Conservation (phyloP, 768 basidiomycete genomes). For the Tylopilus balloui region DNA sequence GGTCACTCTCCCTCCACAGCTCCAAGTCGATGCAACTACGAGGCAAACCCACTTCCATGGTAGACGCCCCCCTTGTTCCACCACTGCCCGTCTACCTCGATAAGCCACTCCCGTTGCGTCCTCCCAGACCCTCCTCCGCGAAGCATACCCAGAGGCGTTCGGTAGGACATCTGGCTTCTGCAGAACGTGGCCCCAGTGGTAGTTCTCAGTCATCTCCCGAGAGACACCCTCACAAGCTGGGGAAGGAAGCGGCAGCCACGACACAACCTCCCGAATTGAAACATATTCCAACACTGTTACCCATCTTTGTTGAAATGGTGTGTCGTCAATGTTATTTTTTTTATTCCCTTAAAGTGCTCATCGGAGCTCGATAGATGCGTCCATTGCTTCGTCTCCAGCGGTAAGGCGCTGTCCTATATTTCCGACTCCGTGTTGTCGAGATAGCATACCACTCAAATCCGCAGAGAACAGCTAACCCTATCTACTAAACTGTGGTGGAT, state of each 20-base stretch:
- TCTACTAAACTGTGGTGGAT: no score
- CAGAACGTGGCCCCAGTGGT: neutral
- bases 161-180: conserved; percentile 6
- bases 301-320: conserved; percentile 93
- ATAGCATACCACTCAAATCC: neutral
- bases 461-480: no score
- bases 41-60: conserved; percentile 22
- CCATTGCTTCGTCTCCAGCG: conserved; percentile 26
- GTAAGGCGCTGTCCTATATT: conserved; percentile 1
- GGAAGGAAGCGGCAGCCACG: conserved; percentile 41
- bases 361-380: conserved; percentile 29
- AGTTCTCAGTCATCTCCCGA: conserved; percentile 4
- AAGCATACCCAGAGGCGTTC: conserved; percentile 17
- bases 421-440: neutral
- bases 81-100: conserved; percentile 27
- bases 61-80: conserved; percentile 42
- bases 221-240: conserved; percentile 28
- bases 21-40: conserved; percentile 43
- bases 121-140: conserved; percentile 15
- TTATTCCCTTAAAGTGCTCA: conserved; percentile 1
- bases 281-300: conserved; percentile 77
- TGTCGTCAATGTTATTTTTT: conserved; percentile 3
- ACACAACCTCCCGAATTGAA: conserved; percentile 73
- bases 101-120: conserved; percentile 43
- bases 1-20: conserved; percentile 44